phyloP scores from a whole-genome alignment of 495 filamentous ascomycete genomes.

The Evernia prunastri region DNA sequence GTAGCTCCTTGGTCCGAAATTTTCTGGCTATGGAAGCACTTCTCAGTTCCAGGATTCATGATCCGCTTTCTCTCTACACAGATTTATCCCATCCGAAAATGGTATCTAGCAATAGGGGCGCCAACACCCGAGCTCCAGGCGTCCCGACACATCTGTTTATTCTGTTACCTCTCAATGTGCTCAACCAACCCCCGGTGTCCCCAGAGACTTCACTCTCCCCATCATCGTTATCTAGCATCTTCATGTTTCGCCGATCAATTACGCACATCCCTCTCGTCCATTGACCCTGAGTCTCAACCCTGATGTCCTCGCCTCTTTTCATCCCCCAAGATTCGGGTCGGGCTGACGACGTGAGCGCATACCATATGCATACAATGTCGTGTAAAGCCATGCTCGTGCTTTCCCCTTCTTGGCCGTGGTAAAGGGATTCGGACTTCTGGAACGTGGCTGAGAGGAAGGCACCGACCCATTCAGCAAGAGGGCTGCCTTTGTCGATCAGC shows the following conservation, averaged over 20 bases:
- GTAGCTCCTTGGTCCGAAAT: not conserved
- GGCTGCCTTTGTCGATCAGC: slow-evolving; percentile 52
- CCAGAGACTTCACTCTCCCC: slow-evolving; percentile 43
- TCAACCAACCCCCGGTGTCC: slow-evolving; percentile 73
- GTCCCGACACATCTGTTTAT: slow-evolving; percentile 60
- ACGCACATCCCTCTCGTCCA: slow-evolving; percentile 93
- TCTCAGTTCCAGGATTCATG: not conserved
- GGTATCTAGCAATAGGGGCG: slow-evolving; percentile 37
- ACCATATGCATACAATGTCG: slow-evolving; percentile 86
- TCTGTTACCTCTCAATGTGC: slow-evolving; percentile 62
- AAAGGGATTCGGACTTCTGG: slow-evolving; percentile 57
- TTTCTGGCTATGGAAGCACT: not conserved
- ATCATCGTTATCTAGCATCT: slow-evolving; percentile 51
- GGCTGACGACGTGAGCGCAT: slow-evolving; percentile 53
- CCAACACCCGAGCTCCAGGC: slow-evolving; percentile 40
- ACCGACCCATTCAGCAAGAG: slow-evolving; percentile 74
- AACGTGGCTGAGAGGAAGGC: slow-evolving; percentile 75
- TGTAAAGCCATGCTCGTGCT: slow-evolving; percentile 65
- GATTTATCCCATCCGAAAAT: slow-evolving; percentile 31
- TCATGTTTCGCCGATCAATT: slow-evolving; percentile 61
- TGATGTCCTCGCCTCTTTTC: slow-evolving; percentile 57
- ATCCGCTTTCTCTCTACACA: not conserved
- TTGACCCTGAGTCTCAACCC: slow-evolving; percentile 81
- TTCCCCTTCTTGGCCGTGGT: slow-evolving; percentile 47
- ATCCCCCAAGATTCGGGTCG: slow-evolving; percentile 37